Base-by-base conservation (phyloP, 768 basidiomycete genomes). In the Mycena olivaceomarginata region DNA sequence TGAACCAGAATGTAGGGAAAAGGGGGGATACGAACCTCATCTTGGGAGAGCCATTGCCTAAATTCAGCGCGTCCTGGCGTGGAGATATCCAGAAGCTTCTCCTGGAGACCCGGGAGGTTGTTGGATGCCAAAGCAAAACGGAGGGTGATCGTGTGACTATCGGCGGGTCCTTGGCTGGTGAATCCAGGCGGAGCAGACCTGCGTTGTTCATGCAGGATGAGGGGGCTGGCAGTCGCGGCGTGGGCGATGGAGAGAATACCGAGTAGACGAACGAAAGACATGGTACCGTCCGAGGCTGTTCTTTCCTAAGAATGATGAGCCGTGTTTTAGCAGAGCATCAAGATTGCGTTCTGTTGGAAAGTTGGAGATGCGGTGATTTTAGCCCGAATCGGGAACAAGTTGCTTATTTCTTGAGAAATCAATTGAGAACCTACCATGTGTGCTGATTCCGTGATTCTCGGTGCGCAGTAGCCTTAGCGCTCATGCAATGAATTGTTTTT, bases 51-150 rank as follows among this genome's bases (percentile, higher is more conserved):
- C 63, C 83, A 81, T 59, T 84, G 77, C 31, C 83, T 72, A 68
- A 82, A 85, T 53, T 73, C 72, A n/a, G 67, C 41, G 72, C 80
- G 82, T 9, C 74, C 75, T 51, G 43, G 43, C 43, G 43, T 45
- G 43, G 43, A 45, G 43, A 45, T 13, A 13, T 45, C 43, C 43
- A 45, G 43, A 45, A n/a, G 43, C 43, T 45, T 45, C 43, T 45
- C 31, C 31, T 31, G 31, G 31, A 31, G 31, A 31, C 31, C 31
- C 31, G 31, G 31, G 31, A 31, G 31, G 31, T 31, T 31, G 31
- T 31, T 31, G 63, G 82, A 82, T 4, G 76, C 79, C 65, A 86
- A 81, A n/a, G 79, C 85, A 64, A 86, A 81, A 57, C 83, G 84
- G 39, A 86, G 77, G 43, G 79, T 78, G 46, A 86, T 77, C 45